Conservation (phyloP, 202 grass and related monocot species). For the Sporobolus alterniflorus region DNA sequence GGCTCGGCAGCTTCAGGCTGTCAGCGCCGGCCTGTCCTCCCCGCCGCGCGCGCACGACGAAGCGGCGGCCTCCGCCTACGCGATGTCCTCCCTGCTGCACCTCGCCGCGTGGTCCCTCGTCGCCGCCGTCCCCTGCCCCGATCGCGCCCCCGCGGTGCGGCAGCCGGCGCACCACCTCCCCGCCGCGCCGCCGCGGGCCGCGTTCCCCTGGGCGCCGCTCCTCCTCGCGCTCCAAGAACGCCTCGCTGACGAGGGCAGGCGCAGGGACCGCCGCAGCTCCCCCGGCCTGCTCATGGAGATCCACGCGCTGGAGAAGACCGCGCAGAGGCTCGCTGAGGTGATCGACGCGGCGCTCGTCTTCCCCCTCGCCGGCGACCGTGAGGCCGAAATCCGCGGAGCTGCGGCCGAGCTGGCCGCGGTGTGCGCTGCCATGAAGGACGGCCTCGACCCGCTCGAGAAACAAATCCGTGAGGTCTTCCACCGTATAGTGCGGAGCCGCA, state of each 20-base stretch:
- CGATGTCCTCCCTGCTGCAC: constrained; percentile 77
- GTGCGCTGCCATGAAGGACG: constrained; percentile 61
- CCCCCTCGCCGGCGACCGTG: constrained; percentile 47
- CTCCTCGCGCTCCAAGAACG: constrained; percentile 76
- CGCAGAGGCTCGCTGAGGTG: constrained; percentile 61
- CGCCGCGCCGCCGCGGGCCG: constrained; percentile 47
- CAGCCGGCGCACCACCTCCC: constrained; percentile 70
- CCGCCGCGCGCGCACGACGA: constrained; percentile 74
- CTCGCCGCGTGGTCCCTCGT: constrained; percentile 86
- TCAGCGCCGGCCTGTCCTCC: constrained; percentile 53
- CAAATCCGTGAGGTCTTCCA: constrained; percentile 92
- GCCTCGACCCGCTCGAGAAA: constrained; percentile 71
- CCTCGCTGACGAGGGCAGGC: constrained; percentile 77
- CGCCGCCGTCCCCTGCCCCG: constrained; percentile 83
- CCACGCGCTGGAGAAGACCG: constrained; percentile 65
- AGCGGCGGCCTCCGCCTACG: constrained; percentile 55
- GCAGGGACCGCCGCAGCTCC: constrained; percentile 86
- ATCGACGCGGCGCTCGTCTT: constrained; percentile 50
- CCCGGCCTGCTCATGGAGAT: constrained; percentile 85
- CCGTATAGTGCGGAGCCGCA: constrained; percentile 82
- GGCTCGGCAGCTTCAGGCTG: constrained; percentile 80
- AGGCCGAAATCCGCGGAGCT: constrained; percentile 52
- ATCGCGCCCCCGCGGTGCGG: constrained; percentile 66
- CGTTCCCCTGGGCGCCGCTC: constrained; percentile 72
- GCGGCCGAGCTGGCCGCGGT: constrained; percentile 58